Percentiles rank a stretch among this genome's conserved stretches.
These are phyloP conservation scores for Russula lepida DNA, from an alignment of 768 basidiomycete species.

Conservation along the genomic window DNA sequence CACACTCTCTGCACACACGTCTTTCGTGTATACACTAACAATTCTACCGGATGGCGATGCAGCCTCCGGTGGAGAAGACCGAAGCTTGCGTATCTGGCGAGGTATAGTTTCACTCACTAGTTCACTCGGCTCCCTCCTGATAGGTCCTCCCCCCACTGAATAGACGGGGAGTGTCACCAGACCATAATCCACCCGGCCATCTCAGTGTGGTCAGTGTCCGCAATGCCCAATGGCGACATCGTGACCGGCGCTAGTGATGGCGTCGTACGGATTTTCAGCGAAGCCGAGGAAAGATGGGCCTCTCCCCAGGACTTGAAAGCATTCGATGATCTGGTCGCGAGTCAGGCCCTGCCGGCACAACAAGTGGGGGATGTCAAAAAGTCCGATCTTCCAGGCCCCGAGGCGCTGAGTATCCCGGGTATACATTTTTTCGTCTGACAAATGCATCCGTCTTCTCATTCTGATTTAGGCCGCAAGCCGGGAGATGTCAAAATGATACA, in stretches of 20 bases:
- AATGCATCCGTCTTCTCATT: background rate
- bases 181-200: conserved; percentile 89
- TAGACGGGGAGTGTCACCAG: conserved; percentile 84
- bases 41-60: conserved; percentile 75
- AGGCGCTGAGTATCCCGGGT: conserved; percentile 72
- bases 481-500: conserved; percentile 92
- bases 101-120: conserved; percentile 37
- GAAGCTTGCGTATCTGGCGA: conserved; percentile 86
- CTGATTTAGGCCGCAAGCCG: conserved; percentile 66
- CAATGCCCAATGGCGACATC: conserved; percentile 86
- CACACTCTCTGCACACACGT: conserved; percentile 88
- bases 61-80: conserved; percentile 91
- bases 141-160: background rate
- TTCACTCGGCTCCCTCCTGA: background rate
- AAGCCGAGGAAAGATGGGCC: conserved; percentile 65
- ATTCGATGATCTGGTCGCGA: conserved; percentile 69
- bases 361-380: conserved; percentile 89
- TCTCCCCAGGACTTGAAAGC: conserved; percentile 51
- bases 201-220: conserved; percentile 92
- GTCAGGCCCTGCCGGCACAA: conserved; percentile 72
- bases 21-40: conserved; percentile 88
- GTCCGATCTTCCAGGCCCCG: conserved; percentile 78
- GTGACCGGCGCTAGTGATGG: conserved; percentile 89
- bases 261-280: conserved; percentile 78
- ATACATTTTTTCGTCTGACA: conserved; percentile 18